Evolutionary conservation across 495 filamentous ascomycete species (phyloP).

Genomic region (Ramalina intermedia): DNA sequence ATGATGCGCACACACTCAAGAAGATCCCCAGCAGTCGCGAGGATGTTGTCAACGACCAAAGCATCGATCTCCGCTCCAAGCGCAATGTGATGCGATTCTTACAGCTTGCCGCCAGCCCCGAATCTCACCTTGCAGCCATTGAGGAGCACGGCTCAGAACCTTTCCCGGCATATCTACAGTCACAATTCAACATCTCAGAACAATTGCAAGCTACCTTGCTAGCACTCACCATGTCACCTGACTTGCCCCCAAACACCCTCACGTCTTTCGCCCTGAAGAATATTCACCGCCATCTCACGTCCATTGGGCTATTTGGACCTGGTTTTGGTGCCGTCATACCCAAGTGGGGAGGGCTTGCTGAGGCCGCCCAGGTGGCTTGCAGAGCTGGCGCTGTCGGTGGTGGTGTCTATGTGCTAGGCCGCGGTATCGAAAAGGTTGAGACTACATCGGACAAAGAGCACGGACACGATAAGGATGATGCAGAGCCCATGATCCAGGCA

Average conservation of each 20-base stretch:
- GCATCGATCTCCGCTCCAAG: constrained; percentile 61
- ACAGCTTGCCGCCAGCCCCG: constrained; percentile 55
- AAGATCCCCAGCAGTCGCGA: constrained; percentile 74
- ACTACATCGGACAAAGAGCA: background rate
- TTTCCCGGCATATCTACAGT: constrained; percentile 49
- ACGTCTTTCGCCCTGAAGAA: constrained; percentile 50
- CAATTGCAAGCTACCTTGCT: constrained; percentile 57
- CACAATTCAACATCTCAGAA: constrained; percentile 58
- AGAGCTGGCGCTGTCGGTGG: constrained; percentile 87
- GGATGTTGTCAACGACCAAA: constrained; percentile 65
- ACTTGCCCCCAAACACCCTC: constrained; percentile 37
- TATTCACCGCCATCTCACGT: constrained; percentile 69
- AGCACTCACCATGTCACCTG: constrained; percentile 63
- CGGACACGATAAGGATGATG: constrained; percentile 1
- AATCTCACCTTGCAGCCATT: constrained; percentile 25
- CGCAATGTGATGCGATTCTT: constrained; percentile 78
- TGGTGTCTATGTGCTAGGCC: constrained; percentile 72
- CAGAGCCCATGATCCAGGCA: constrained; percentile 25
- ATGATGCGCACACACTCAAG: constrained; percentile 16
- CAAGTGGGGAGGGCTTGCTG: constrained; percentile 87
- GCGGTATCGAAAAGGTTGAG: constrained; percentile 35
- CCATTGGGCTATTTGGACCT: constrained; percentile 72
- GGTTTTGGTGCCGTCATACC: constrained; percentile 76
- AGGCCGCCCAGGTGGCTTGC: constrained; percentile 84
- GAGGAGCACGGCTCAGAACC: constrained; percentile 21